Conservation (phyloP, 495 filamentous ascomycete genomes). For the Sphaerosporella brunnea region DNA sequence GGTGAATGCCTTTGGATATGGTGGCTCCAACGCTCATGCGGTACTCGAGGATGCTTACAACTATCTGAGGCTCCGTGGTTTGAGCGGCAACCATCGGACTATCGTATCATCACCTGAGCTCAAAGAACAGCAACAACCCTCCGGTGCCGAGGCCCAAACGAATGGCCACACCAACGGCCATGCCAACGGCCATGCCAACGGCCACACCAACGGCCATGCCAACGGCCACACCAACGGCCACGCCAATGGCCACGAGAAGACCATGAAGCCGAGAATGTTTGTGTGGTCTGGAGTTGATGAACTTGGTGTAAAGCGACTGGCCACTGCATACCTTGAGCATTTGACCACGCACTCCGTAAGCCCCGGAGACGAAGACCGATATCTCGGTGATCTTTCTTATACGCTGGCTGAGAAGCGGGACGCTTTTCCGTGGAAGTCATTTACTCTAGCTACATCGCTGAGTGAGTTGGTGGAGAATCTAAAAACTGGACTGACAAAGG, state of each 20-base stretch:
- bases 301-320: neutral
- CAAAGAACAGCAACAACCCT: neutral
- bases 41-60: slow-evolving; percentile 33
- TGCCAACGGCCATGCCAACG: too few relatives aligned
- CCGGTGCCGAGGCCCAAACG: too few relatives aligned
- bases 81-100: neutral
- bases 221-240: too few relatives aligned
- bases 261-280: neutral
- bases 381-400: neutral
- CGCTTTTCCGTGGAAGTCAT: neutral
- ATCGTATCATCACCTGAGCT: neutral
- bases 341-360: neutral
- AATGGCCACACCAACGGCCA: too few relatives aligned
- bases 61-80: neutral
- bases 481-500: neutral
- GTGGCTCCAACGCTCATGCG: slow-evolving; percentile 43
- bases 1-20: slow-evolving; percentile 49
- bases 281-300: neutral
- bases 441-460: neutral
- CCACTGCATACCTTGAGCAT: neutral
- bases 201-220: too few relatives aligned
- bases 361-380: neutral
- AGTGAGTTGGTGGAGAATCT: neutral
- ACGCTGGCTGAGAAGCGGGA: neutral
- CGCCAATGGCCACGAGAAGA: too few relatives aligned